Evolutionary conservation across 441 rosid genomes (phyloP).

Genomic region (Gossypium lobatum): DNA sequence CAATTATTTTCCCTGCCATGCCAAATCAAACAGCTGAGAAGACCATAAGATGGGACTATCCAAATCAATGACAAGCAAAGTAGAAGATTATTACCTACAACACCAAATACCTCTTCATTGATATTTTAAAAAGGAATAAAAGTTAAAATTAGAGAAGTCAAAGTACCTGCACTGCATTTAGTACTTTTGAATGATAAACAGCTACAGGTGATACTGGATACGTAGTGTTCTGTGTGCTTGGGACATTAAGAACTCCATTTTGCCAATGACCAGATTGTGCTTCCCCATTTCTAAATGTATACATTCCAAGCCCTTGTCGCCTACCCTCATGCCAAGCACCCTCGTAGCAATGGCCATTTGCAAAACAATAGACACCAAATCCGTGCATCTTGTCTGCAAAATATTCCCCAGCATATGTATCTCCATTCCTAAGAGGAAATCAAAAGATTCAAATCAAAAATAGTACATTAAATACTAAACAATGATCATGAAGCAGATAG

Average conservation of each 20-base stretch:
- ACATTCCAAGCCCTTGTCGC: conserved; percentile 87
- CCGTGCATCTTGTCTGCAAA: conserved; percentile 81
- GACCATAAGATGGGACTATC: neutral
- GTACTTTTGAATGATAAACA: conserved; percentile 77
- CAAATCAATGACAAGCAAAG: neutral
- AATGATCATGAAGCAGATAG: neutral
- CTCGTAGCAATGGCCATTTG: conserved; percentile 60
- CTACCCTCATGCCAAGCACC: conserved; percentile 92
- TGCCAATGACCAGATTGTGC: conserved; percentile 88
- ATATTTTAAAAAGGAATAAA: neutral
- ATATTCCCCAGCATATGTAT: conserved; percentile 80
- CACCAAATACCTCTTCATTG: too few relatives aligned
- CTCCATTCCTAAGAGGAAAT: conserved; percentile 56
- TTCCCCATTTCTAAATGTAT: conserved; percentile 78
- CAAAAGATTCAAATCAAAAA: neutral
- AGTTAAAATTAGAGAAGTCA: neutral
- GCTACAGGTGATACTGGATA: conserved; percentile 59
- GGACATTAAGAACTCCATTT: conserved; percentile 64
- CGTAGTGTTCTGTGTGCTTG: conserved; percentile 52
- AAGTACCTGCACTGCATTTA: conserved; percentile 69
- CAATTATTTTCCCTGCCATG: neutral
- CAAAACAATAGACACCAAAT: conserved; percentile 58
- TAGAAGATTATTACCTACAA: neutral
- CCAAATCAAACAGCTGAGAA: neutral
- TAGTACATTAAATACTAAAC: neutral